Percentiles rank a stretch among this genome's conserved stretches.
These are phyloP conservation scores for Russula dissimulans DNA, from an alignment of 768 basidiomycete genomes.

Conservation along the genomic window DNA sequence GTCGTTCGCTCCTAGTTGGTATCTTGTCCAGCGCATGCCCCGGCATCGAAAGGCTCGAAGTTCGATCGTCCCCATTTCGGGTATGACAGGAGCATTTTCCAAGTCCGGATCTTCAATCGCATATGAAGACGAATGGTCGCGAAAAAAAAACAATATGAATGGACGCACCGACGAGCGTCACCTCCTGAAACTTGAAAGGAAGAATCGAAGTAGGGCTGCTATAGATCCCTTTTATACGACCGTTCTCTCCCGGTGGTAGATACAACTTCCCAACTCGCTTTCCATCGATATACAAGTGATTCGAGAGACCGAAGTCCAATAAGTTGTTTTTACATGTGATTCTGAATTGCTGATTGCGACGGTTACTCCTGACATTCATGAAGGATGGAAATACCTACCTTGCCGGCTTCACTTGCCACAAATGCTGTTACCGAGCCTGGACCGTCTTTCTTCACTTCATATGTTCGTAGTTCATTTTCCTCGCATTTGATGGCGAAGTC, in stretches of 20 bases:
- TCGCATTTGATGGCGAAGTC: neutral
- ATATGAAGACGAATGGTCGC: neutral
- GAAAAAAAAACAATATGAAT: neutral
- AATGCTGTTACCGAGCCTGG: neutral
- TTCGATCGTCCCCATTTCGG: constrained; percentile 13
- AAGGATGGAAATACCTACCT: neutral
- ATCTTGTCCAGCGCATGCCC: no score
- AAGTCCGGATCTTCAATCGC: neutral
- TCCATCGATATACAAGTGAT: constrained; percentile 2
- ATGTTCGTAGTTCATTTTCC: neutral
- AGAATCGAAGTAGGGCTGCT: neutral
- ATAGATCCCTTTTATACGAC: neutral
- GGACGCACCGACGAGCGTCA: constrained; percentile 9
- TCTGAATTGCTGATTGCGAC: neutral
- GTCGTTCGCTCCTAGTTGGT: no score
- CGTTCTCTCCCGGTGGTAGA: neutral
- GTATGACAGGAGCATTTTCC: constrained; percentile 2
- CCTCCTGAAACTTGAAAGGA: constrained; percentile 10
- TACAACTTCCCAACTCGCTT: neutral
- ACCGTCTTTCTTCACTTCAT: neutral
- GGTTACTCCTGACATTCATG: neutral
- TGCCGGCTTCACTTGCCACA: constrained; percentile 10
- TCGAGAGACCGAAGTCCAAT: neutral
- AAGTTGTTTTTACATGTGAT: neutral
- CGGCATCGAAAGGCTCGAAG: constrained; percentile 1